These are phyloP conservation scores for Aspergillus thermomutatus DNA, from an alignment of 2,329 filamentous ascomycete species.

Conservation along the genomic window DNA sequence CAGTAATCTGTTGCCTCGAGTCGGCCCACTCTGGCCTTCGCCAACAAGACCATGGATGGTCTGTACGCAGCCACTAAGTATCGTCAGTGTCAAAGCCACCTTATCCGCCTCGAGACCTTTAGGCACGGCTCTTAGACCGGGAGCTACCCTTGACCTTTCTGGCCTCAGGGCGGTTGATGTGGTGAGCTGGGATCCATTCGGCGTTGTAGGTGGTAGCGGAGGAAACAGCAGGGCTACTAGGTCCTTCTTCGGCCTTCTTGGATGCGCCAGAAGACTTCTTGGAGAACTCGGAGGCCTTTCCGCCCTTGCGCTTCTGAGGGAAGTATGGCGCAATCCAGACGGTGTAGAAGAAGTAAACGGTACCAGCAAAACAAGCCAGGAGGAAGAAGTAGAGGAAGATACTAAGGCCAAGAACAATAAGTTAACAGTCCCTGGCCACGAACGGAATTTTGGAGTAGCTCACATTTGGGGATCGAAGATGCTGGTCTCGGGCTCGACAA, in stretches of 20 bases:
- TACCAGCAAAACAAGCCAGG: constrained; percentile 70
- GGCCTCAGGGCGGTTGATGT: constrained; percentile 80
- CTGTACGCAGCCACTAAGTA: constrained; percentile 3
- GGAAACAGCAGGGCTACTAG: constrained; percentile 67
- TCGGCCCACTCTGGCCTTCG: constrained; percentile 7
- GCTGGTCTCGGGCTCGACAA: constrained; percentile 88
- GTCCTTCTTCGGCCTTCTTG: constrained; percentile 70
- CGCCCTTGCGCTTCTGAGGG: constrained; percentile 68
- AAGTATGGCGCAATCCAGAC: constrained; percentile 97
- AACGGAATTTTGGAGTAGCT: constrained; percentile 31
- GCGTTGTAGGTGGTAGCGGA: constrained; percentile 77
- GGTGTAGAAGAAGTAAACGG: constrained; percentile 94
- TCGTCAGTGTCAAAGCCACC: constrained; percentile 2
- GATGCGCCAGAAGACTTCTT: constrained; percentile 58
- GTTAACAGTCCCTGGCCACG: neutral
- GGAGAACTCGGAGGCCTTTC: constrained; percentile 63
- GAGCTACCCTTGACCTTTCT: constrained; percentile 55
- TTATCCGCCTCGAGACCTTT: constrained; percentile 11
- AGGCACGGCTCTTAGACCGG: constrained; percentile 36
- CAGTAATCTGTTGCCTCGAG: constrained; percentile 15
- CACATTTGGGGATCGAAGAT: constrained; percentile 96
- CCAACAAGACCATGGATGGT: constrained; percentile 7
- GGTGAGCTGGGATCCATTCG: constrained; percentile 87
- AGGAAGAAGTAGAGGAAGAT: constrained; percentile 98
- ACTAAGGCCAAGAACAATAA: constrained; percentile 46